These are phyloP conservation scores for thale cress (Arabidopsis thaliana) DNA, from an alignment of 345 rosid species.

Conservation along the genomic window TAIR10.1 NC_003076.8:16651001-16651500, in stretches of 20 bases:
- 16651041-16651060: neutral
- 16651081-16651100: neutral
- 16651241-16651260: neutral
- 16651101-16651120: neutral
- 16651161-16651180: too few species aligned
- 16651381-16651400: neutral
- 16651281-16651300: too few species aligned
- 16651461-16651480: neutral
- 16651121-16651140: neutral
- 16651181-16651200: too few species aligned
- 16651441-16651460: neutral
- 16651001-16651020: neutral
- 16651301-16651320: too few species aligned
- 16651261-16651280: neutral
- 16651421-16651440: neutral
- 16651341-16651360: neutral
- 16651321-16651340: too few species aligned
- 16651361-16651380: neutral
- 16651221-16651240: too few species aligned
- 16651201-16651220: too few species aligned
- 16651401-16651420: neutral
- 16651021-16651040: neutral
- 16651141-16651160: neutral
- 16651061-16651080: neutral
- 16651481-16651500: conserved; percentile 1